These are phyloP conservation scores for Mortierella sp. DNA, from an alignment of 371 early-diverging fungal species.

Conservation along the genomic window DNA sequence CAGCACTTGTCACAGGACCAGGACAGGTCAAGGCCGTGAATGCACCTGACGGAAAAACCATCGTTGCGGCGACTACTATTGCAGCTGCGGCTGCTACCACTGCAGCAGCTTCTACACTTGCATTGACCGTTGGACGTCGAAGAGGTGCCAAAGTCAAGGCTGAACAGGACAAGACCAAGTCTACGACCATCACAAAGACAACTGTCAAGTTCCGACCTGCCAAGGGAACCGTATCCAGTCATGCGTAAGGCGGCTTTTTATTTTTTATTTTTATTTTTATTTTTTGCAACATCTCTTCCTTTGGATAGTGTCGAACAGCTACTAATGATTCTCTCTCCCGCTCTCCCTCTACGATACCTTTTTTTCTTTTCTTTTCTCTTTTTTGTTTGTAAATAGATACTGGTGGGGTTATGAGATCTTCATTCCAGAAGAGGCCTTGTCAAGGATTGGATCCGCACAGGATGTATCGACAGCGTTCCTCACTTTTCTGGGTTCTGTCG, in stretches of 20 bases:
- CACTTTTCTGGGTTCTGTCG: slow-evolving; percentile 43
- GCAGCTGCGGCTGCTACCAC: slow-evolving; percentile 44
- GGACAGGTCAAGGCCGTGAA: neutral
- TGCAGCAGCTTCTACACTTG: slow-evolving; percentile 36
- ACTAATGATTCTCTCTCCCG: too few relatives aligned
- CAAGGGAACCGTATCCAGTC: slow-evolving; percentile 33
- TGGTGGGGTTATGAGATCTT: slow-evolving; percentile 54
- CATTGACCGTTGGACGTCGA: slow-evolving; percentile 12
- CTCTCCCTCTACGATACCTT: too few relatives aligned
- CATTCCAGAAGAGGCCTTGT: slow-evolving; percentile 44
- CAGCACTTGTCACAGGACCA: slow-evolving; percentile 5
- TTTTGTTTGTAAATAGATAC: slow-evolving; percentile 9
- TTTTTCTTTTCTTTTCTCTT: neutral
- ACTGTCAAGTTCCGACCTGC: slow-evolving; percentile 32
- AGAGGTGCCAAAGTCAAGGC: neutral
- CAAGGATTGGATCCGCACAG: slow-evolving; percentile 45
- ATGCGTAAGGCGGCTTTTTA: slow-evolving; percentile 22
- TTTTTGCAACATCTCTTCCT: too few relatives aligned
- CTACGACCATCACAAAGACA: slow-evolving; percentile 20
- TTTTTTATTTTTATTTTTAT: neutral
- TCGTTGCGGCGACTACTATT: slow-evolving; percentile 36
- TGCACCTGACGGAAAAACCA: slow-evolving; percentile 13
- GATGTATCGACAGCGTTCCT: slow-evolving; percentile 49
- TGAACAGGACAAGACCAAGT: slow-evolving; percentile 1
- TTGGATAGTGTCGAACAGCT: too few relatives aligned